These are phyloP conservation scores for Nakazawaea wyomingensis DNA, from an alignment of 805 yeast genomes.

Conservation along the genomic window DNA sequence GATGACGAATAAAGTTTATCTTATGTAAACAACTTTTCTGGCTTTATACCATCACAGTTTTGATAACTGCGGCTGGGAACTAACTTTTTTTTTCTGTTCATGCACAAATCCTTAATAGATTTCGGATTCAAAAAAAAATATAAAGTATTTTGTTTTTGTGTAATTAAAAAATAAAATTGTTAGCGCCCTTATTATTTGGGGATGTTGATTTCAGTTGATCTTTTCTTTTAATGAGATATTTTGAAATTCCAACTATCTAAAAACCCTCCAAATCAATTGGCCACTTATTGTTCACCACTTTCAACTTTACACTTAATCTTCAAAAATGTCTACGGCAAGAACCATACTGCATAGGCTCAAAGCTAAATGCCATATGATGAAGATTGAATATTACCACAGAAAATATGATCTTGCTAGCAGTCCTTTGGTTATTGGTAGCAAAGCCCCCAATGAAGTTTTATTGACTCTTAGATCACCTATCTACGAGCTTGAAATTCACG, in stretches of 20 bases:
- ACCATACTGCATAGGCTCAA: background rate
- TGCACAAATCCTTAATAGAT: too few relatives aligned
- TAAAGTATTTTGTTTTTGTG: too few relatives aligned
- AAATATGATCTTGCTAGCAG: background rate
- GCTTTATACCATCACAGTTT: background rate
- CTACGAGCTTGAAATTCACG: too few relatives aligned
- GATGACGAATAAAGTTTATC: conserved; percentile 14
- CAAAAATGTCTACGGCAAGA: background rate
- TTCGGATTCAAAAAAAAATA: too few relatives aligned
- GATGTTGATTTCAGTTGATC: too few relatives aligned
- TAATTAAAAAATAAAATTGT: too few relatives aligned
- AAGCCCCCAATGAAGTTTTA: background rate
- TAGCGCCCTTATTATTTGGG: too few relatives aligned
- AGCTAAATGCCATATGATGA: background rate
- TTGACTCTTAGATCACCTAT: conserved; percentile 7
- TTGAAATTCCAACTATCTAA: too few relatives aligned
- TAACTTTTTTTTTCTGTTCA: background rate
- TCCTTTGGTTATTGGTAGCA: background rate
- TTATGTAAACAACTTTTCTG: background rate
- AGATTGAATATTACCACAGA: conserved; percentile 9
- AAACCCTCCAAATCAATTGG: too few relatives aligned
- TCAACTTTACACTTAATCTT: too few relatives aligned
- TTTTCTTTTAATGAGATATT: too few relatives aligned
- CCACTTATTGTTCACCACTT: too few relatives aligned
- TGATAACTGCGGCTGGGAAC: background rate